phyloP scores from a whole-genome alignment of 2,329 filamentous ascomycete species.

The Ophiostoma triangulosporum region DNA sequence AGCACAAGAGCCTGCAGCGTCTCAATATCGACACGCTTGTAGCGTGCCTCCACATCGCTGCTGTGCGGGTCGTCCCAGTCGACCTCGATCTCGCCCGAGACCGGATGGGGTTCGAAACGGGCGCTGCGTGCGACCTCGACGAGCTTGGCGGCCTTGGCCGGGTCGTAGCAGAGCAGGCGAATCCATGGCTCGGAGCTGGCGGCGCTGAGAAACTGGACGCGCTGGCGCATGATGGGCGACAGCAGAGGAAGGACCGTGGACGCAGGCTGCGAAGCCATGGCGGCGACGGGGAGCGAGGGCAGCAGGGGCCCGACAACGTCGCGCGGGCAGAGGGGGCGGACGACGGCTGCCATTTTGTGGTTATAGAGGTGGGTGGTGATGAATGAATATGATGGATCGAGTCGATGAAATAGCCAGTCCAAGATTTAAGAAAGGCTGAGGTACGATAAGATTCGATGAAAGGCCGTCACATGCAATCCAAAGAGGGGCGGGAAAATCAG shows the following conservation, averaged over 20 bases:
- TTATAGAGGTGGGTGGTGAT: not conserved
- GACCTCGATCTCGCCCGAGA: constrained; percentile 66
- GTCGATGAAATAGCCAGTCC: no score
- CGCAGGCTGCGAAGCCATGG: constrained; percentile 43
- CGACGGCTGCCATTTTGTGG: constrained; percentile 10
- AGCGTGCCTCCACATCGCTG: constrained; percentile 46
- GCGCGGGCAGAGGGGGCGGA: constrained; percentile 32
- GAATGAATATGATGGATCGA: not conserved
- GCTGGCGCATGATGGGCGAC: constrained; percentile 51
- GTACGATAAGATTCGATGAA: no score
- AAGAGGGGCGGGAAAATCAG: not conserved
- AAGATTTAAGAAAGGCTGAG: no score
- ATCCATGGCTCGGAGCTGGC: constrained; percentile 56
- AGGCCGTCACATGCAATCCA: not conserved
- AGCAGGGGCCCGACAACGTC: constrained; percentile 42
- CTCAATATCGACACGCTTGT: constrained; percentile 58
- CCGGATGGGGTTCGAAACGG: constrained; percentile 63
- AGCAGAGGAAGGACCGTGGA: constrained; percentile 44
- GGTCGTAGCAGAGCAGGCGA: constrained; percentile 56
- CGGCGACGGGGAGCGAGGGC: constrained; percentile 44
- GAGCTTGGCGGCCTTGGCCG: constrained; percentile 40
- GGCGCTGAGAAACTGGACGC: constrained; percentile 50
- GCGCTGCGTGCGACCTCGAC: constrained; percentile 48
- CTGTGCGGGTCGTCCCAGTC: constrained; percentile 36
- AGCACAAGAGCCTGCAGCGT: constrained; percentile 57